Evolutionary conservation across 2,329 filamentous ascomycete species (phyloP), one percentile per base, ranked within the genome.

Genomic region (Fusarium papillatum): DNA sequence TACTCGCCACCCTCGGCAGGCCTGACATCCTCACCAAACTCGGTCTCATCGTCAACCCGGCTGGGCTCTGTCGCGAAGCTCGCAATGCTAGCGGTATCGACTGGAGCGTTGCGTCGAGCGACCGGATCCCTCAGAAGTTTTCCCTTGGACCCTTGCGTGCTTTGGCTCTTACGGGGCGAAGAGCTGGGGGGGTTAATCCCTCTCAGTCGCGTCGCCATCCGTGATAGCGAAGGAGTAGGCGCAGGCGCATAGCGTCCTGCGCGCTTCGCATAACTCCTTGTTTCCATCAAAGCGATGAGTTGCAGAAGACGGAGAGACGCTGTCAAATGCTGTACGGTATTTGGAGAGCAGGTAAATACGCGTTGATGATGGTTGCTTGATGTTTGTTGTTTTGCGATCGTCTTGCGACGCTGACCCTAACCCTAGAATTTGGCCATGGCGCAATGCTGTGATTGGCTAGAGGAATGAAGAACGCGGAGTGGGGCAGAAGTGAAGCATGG

Each of bases 101-200:
- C 36, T 31, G 73, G 79, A 59, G 80, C 75, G n/a, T 77, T 80
- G 29, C 80, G 79, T 17, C 78, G 75, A 46, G 80, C 53, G 16
- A 69, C 60, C 2, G 74, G 74, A 38, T 76, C 66, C 29, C 36
- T 36, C 19, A 68, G 63, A 29, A 78, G 48, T 19, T 69, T 71
- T 39, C 60, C 72, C 31, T 39, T 65, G 50, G 34, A 60, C 34
- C 46, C 63, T 36, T 34, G 68, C n/a, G 55, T 48, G 16, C 41
- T 39, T 19, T 66, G 69, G 6, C 36, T 41, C 43, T 55, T 59
- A 34, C 50, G 53, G 6, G 68, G 24, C 16, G 68, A 41, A 39
- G 26, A 62, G n/a, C 24, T 46, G 17, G 59, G 36, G 29, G 64
- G n/a, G 46, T 43, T 60, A 24, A 70, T 60, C 39, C 11, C 38